phyloP scores from a whole-genome alignment of 2,329 filamentous ascomycete species.

The Aspergillus intermedius region DNA sequence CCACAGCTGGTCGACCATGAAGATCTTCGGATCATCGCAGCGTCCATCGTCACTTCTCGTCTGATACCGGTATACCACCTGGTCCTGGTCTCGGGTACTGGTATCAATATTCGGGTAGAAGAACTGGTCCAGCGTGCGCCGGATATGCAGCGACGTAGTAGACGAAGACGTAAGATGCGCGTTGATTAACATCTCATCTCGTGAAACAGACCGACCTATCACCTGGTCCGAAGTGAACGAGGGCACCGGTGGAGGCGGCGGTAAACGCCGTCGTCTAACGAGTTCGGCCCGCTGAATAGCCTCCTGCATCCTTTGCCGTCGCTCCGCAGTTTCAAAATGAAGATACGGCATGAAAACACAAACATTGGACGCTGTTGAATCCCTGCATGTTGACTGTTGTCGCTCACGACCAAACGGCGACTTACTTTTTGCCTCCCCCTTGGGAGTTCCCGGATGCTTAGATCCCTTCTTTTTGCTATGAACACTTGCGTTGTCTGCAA shows the following conservation, averaged over 20 bases:
- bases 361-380: conserved; percentile 22
- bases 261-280: conserved; percentile 1
- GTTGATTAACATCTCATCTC: conserved; percentile 30
- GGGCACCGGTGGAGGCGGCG: not conserved
- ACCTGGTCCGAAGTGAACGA: conserved; percentile 12
- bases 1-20: conserved; percentile 66
- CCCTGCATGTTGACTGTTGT: conserved; percentile 33
- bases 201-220: conserved; percentile 25
- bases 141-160: conserved; percentile 44
- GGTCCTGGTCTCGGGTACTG: conserved; percentile 52
- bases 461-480: conserved; percentile 21
- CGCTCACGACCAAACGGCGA: conserved; percentile 28
- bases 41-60: conserved; percentile 28
- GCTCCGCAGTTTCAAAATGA: conserved; percentile 56
- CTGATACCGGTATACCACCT: conserved; percentile 59
- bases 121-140: conserved; percentile 60
- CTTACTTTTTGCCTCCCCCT: conserved; percentile 22
- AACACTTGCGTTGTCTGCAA: conserved; percentile 18
- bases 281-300: conserved; percentile 40
- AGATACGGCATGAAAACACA: conserved; percentile 56
- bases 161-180: conserved; percentile 31
- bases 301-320: conserved; percentile 51
- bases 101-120: conserved; percentile 59
- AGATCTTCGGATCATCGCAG: conserved; percentile 49
- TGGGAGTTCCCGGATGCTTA: conserved; percentile 21